Conservation (phyloP, 805 yeast genomes). For the Saturnispora serradocipensis region DNA sequence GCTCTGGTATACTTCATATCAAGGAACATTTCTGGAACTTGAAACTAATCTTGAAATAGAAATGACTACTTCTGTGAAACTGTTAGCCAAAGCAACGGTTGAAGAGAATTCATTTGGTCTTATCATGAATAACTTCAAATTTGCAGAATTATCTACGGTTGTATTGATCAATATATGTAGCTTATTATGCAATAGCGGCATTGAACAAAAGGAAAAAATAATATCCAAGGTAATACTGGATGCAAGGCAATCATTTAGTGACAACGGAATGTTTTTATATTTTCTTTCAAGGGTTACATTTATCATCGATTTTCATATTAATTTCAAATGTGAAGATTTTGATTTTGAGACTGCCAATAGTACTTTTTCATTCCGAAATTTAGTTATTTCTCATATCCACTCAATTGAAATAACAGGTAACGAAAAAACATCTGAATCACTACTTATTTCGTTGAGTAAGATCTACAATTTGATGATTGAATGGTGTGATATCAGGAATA, state of each 20-base stretch:
- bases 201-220: constrained; percentile 15
- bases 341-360: constrained; percentile 13
- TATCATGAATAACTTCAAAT: constrained; percentile 5
- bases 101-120: background rate
- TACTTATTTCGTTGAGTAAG: background rate
- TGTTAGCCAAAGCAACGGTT: constrained; percentile 5
- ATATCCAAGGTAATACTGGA: constrained; percentile 20
- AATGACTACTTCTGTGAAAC: constrained; percentile 1
- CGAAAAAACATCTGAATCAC: background rate
- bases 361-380: constrained; percentile 7
- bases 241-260: constrained; percentile 17
- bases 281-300: constrained; percentile 23
- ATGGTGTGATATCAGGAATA: constrained; percentile 1
- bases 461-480: constrained; percentile 1
- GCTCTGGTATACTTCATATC: background rate
- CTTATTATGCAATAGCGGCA: constrained; percentile 18
- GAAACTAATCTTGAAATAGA: background rate
- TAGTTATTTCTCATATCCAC: constrained; percentile 20
- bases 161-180: constrained; percentile 15
- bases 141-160: constrained; percentile 5
- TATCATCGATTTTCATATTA: constrained; percentile 17
- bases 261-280: constrained; percentile 24
- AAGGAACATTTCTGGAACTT: background rate
- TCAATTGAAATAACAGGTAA: constrained; percentile 6
- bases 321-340: constrained; percentile 17